Evolutionary conservation across 768 basidiomycete species (phyloP).

Genomic region (Auricularia sp.): DNA sequence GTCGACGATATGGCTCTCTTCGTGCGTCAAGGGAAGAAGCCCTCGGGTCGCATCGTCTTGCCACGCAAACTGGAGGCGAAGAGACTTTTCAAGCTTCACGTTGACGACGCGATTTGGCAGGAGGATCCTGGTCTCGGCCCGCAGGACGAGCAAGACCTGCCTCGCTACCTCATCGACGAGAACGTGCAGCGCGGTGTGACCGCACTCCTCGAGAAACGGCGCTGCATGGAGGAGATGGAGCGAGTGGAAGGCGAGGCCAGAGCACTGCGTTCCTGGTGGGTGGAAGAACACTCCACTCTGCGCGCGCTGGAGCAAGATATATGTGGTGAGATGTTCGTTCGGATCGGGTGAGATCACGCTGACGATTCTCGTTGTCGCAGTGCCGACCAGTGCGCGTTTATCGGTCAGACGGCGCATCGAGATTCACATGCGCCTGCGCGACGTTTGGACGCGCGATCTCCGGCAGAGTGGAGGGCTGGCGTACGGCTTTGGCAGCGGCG

Average conservation of each 20-base stretch:
- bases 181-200: neutral
- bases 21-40: neutral
- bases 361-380: neutral
- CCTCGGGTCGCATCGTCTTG: neutral
- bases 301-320: neutral
- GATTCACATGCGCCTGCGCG: too few relatives aligned
- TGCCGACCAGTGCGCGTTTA: neutral
- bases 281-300: neutral
- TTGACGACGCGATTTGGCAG: conserved; percentile 2
- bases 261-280: neutral
- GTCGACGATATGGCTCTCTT: neutral
- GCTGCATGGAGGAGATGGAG: neutral
- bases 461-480: too few relatives aligned
- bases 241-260: neutral
- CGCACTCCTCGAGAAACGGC: neutral
- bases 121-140: conserved; percentile 1
- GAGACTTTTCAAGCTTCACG: neutral
- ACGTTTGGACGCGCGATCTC: too few relatives aligned
- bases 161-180: neutral
- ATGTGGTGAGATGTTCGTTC: neutral
- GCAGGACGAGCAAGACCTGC: neutral
- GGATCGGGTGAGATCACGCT: neutral
- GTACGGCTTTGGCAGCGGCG: neutral
- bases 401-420: neutral
- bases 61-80: neutral